Evolutionary conservation across 2,329 filamentous ascomycete genomes (phyloP).

Genomic region (Alternaria solani): DNA sequence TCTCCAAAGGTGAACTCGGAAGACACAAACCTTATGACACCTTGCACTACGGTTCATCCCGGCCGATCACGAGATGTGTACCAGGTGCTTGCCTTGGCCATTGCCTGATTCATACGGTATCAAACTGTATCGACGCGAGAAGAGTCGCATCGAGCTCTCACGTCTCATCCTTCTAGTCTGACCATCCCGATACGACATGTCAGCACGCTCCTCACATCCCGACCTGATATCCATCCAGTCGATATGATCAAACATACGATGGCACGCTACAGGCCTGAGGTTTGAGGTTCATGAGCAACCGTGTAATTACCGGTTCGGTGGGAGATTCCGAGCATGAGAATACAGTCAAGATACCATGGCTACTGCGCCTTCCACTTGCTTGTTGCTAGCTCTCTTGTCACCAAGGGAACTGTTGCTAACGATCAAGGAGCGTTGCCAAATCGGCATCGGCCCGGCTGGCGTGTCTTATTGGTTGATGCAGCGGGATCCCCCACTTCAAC

Average conservation of each 20-base stretch:
- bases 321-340: not conserved
- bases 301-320: not conserved
- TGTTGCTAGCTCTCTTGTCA: not conserved
- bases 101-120: not conserved
- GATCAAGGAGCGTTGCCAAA: not conserved
- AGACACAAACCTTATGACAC: not conserved
- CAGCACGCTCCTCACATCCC: no score
- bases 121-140: not conserved
- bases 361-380: not conserved
- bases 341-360: not conserved
- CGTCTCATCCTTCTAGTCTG: not conserved
- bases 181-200: no score
- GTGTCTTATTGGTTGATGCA: slow-evolving; percentile 20
- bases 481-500: slow-evolving; percentile 18
- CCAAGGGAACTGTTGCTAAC: not conserved
- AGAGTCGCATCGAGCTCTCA: not conserved
- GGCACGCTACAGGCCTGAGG: no score
- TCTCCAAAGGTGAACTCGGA: not conserved
- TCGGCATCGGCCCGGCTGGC: slow-evolving; percentile 10
- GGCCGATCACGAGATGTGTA: not conserved
- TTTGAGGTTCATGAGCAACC: not conserved
- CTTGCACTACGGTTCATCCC: not conserved
- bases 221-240: no score
- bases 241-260: no score
- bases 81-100: not conserved